Evolutionary conservation across 1,139 yeast species (phyloP), one percentile per base, ranked within the genome.

Genomic region (Yamadazyma triangularis): DNA sequence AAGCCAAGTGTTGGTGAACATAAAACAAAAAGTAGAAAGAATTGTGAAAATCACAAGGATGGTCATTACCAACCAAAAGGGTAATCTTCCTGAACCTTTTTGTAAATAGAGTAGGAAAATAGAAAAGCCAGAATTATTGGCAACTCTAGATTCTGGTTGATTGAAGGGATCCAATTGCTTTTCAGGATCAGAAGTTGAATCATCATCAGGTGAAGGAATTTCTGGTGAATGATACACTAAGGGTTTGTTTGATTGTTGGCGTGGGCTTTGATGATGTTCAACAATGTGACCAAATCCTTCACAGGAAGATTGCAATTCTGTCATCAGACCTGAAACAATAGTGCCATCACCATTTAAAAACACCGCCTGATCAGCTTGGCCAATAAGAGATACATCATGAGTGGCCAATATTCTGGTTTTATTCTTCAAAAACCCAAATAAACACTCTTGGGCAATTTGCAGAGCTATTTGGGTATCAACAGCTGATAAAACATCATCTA

Each of bases 1-100:
- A 39, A 88, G 64, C 95, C 95, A 88, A 15, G 82, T 80, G 44
- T 81, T 83, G 25, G 85, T 68, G 52, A 85, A 82, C 25, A 84
- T 54, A 34, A 67, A 70, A 39, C 71, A 64, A 49, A 84, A 85
- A 0, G 87, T 73, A 8, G 76, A 44, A 4, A 73, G 53, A 5
- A 60, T 39, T 56, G 50, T 47, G 25, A 43, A 41, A 26, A 36
- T 45, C 56, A 13, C 72, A 23, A 52, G 29, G 8, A 44, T 6
- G n/a, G 56, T 48, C 23, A 47, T 36, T 33, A 47, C 37, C 15
- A 47, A 32, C 40, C 41, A 41, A 11, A 43, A 39, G 3, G 40
- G 65, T 24, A 73, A 46, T 8, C 47, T 42, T 12, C 77, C 85
- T 34, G 81, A 69, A 8, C 91, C 94, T 15, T 69, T 58, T 19